Percentiles rank a stretch among this genome's conserved stretches.
phyloP scores from a whole-genome alignment of 2,329 filamentous ascomycete species.

The Colletotrichum brevisporum region DNA sequence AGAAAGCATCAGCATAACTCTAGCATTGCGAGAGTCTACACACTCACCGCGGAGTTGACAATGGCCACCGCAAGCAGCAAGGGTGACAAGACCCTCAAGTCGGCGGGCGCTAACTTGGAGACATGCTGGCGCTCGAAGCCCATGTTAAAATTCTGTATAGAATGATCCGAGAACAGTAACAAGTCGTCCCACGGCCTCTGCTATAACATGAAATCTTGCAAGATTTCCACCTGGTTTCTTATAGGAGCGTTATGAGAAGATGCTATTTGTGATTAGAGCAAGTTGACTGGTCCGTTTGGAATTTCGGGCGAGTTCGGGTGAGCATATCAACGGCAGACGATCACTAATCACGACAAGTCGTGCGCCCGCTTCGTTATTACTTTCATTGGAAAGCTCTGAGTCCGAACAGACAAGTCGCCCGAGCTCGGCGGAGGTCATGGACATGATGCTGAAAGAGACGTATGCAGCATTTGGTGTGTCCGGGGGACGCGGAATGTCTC shows the following conservation, averaged over 20 bases:
- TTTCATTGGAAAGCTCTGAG: conserved; percentile 4
- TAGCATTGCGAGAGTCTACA: accelerated
- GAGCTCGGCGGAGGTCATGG: conserved; percentile 25
- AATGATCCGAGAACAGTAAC: background rate
- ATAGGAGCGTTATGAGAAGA: conserved; percentile 1
- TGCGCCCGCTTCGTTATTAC: background rate
- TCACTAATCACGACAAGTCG: conserved; percentile 48
- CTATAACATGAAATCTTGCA: conserved; percentile 51
- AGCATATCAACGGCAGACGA: conserved; percentile 52
- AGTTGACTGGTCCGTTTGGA: conserved; percentile 7
- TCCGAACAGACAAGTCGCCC: conserved; percentile 20
- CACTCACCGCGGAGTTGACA: conserved; percentile 32
- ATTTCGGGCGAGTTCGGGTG: conserved; percentile 45
- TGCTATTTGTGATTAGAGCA: conserved; percentile 15
- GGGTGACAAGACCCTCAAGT: conserved; percentile 31
- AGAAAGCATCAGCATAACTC: background rate
- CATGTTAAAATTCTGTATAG: background rate
- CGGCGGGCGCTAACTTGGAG: conserved; percentile 30
- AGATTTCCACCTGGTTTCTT: background rate
- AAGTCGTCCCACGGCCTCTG: background rate
- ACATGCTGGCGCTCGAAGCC: conserved; percentile 32
- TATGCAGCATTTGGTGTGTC: background rate
- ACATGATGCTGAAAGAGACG: background rate
- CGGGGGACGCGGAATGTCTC: background rate
- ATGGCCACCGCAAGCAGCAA: conserved; percentile 33